Base-by-base conservation (phyloP, 805 yeast species). In the Blastobotrys attinorum region DNA sequence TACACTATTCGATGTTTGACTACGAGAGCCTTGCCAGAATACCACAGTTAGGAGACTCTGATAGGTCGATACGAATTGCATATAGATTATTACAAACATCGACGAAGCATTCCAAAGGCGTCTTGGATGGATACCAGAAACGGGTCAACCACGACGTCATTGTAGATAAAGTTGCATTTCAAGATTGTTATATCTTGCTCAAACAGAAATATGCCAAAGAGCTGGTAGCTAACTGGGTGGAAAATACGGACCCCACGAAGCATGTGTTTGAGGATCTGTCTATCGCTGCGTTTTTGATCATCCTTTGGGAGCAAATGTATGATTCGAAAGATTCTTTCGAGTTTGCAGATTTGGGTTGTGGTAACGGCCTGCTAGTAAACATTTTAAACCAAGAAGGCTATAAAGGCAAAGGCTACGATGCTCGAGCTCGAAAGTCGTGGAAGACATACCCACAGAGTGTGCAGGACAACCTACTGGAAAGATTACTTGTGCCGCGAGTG, bases 261-360 rank as follows among this genome's bases (percentile, higher is more conserved):
- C 97, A 90, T 64, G 97, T 90, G 0, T 90, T 89, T 65, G 97
- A 90, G 67, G 97, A 90, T 60, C 75, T 90, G 42, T 94, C 96
- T 3, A 89, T 90, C 53, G 97, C 97, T 1, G 95, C 97, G 0
- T 90, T 90, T 54, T 68, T 90, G 48, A 84, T 90, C 22, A 95
- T 86, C 63, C 70, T 85, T 29, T 90, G 97, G 97, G 63, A 63
- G 5, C 66, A 71, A 37, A 70, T 74, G 37, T 74, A 73, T 50
- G 63, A 64, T 18, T 51, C 56, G 8, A 51, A 60, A 27, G 54
- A 58, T 3, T 65, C 64, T 3, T 78, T 83, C 54, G 81, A 80
- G 54, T 90, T 89, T 59, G 72, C 90, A 51, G 97, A 90, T 64
- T 61, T 90, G 43, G 97, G 97, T 0, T 90, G 97, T 65, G 97